These are phyloP conservation scores for Epichloe elymi DNA, from an alignment of 2,329 filamentous ascomycete species.

Conservation along the genomic window DNA sequence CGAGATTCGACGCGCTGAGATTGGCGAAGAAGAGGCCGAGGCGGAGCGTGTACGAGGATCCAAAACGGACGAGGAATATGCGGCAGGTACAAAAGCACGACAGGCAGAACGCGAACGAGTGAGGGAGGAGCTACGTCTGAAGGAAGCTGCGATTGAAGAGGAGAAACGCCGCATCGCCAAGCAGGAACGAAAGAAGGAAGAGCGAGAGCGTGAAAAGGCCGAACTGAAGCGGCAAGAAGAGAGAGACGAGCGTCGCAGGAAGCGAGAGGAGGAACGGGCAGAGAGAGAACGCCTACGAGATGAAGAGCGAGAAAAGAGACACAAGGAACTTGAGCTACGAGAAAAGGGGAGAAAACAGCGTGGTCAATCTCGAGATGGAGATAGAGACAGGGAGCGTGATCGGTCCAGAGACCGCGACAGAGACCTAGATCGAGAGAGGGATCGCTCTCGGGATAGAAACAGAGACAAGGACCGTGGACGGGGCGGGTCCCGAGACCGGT, in stretches of 20 bases:
- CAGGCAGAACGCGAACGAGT: slow-evolving; percentile 47
- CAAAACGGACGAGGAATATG: slow-evolving; percentile 65
- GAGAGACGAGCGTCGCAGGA: slow-evolving; percentile 33
- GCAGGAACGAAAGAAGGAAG: slow-evolving; percentile 39
- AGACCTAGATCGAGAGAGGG: slow-evolving; percentile 18
- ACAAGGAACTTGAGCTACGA: slow-evolving; percentile 26
- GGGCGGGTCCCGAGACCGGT: slow-evolving; percentile 19
- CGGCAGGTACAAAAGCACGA: slow-evolving; percentile 48
- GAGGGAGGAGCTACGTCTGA: slow-evolving; percentile 44
- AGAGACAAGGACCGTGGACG: slow-evolving; percentile 16
- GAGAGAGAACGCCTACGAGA: slow-evolving; percentile 37
- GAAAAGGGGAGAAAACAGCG: slow-evolving; percentile 21
- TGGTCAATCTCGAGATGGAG: neutral
- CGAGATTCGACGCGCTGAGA: slow-evolving; percentile 50
- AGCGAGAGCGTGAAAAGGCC: slow-evolving; percentile 35
- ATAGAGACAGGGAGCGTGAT: slow-evolving; percentile 6
- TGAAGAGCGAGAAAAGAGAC: slow-evolving; percentile 25
- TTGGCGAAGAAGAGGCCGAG: slow-evolving; percentile 55
- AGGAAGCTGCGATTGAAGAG: slow-evolving; percentile 47
- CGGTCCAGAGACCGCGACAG: slow-evolving; percentile 18
- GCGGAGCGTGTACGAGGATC: slow-evolving; percentile 51
- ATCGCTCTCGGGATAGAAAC: slow-evolving; percentile 17
- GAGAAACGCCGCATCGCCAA: slow-evolving; percentile 46
- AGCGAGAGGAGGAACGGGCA: slow-evolving; percentile 40
- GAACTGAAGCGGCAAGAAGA: slow-evolving; percentile 37